These are phyloP conservation scores for Hortiboletus rubellus DNA, from an alignment of 1,284 basidiomycete genomes.

Conservation along the genomic window DNA sequence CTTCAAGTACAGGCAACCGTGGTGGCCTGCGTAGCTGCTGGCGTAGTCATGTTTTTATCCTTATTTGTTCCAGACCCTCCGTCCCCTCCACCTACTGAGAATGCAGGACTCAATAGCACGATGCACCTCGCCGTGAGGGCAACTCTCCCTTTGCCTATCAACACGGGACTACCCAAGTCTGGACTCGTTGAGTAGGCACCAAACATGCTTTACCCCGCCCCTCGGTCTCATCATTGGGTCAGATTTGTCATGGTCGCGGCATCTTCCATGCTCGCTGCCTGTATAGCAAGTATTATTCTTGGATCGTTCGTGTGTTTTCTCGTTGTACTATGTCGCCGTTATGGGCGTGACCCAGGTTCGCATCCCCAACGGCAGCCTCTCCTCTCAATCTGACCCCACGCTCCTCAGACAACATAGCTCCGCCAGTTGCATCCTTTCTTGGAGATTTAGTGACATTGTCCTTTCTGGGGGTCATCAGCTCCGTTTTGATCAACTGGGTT, in stretches of 20 bases:
- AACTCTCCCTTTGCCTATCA: slow-evolving; percentile 32
- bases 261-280: slow-evolving; percentile 87
- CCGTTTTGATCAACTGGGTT: slow-evolving; percentile 63
- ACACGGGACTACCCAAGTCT: slow-evolving; percentile 38
- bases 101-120: slow-evolving; percentile 10
- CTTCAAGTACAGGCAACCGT: slow-evolving; percentile 93
- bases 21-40: slow-evolving; percentile 85
- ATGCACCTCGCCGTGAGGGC: slow-evolving; percentile 25
- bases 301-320: slow-evolving; percentile 93
- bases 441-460: slow-evolving; percentile 92
- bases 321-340: slow-evolving; percentile 76
- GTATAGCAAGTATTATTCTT: slow-evolving; percentile 75
- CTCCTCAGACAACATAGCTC: slow-evolving; percentile 85
- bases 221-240: slow-evolving; percentile 15
- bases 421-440: slow-evolving; percentile 88
- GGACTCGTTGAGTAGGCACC: slow-evolving; percentile 54
- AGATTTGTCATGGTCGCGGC: slow-evolving; percentile 86
- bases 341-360: slow-evolving; percentile 82
- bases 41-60: slow-evolving; percentile 76
- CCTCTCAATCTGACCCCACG: neutral
- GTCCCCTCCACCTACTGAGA: slow-evolving; percentile 14
- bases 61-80: slow-evolving; percentile 51
- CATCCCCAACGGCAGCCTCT: neutral
- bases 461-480: slow-evolving; percentile 67
- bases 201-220: neutral